Conservation (phyloP, 352 stramenopile genomes). For the Pythium plurisporium region DNA sequence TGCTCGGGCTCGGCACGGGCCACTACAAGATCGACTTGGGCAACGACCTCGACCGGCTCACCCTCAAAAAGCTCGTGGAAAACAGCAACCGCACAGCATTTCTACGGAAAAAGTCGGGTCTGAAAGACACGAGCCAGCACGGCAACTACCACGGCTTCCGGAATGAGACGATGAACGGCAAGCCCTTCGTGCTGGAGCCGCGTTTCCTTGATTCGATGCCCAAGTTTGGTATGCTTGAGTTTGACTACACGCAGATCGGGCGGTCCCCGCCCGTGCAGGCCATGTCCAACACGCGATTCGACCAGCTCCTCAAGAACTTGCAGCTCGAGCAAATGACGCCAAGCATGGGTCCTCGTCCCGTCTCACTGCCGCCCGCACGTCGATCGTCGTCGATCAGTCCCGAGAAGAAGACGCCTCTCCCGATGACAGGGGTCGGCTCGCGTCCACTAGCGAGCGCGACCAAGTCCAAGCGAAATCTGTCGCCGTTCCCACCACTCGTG, state of each 20-base stretch:
- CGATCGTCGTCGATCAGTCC: background rate
- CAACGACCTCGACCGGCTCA: constrained; percentile 60
- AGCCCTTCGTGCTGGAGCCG: constrained; percentile 45
- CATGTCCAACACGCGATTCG: constrained; percentile 60
- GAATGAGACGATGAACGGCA: constrained; percentile 70
- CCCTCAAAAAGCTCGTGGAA: constrained; percentile 68
- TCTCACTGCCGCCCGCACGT: background rate
- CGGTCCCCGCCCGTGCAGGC: constrained; percentile 24
- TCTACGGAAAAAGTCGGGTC: constrained; percentile 51
- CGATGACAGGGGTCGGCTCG: background rate
- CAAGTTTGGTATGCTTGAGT: constrained; percentile 67
- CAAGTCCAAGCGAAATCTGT: background rate
- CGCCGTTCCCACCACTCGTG: constrained; percentile 38
- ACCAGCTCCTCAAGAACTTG: constrained; percentile 57
- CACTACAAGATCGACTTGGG: constrained; percentile 70
- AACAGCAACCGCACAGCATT: constrained; percentile 77
- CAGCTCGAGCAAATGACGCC: constrained; percentile 47
- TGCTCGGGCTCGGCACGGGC: constrained; percentile 53
- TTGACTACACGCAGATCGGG: constrained; percentile 70
- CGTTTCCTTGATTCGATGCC: constrained; percentile 61
- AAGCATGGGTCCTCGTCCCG: constrained; percentile 27
- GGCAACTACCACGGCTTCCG: constrained; percentile 71
- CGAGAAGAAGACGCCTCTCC: constrained; percentile 2
- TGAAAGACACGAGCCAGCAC: constrained; percentile 75
- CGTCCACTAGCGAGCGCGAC: background rate